Conservation (phyloP, 2,329 filamentous ascomycete genomes). For the Paecilomyces sp. region DNA sequence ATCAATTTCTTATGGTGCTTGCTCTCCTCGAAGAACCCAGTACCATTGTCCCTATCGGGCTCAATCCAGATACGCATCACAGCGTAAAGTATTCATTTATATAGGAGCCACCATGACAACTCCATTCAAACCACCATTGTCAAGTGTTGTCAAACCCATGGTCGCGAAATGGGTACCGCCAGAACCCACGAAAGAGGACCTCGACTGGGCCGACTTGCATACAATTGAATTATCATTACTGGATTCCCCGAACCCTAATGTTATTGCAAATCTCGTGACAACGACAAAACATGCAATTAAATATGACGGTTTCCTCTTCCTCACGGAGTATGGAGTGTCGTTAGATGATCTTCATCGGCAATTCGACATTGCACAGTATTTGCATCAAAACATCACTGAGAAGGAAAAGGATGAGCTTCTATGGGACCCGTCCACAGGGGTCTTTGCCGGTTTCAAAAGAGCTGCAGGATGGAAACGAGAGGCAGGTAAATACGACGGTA, state of each 20-base stretch:
- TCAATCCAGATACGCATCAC: no score
- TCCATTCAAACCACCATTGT: conserved; percentile 35
- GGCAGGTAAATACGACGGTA: conserved; percentile 40
- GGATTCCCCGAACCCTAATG: conserved; percentile 34
- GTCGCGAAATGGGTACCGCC: conserved; percentile 41
- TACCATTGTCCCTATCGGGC: no score
- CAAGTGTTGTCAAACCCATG: conserved; percentile 34
- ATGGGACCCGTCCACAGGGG: conserved; percentile 42
- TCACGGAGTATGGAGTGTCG: conserved; percentile 46
- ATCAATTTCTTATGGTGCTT: not conserved
- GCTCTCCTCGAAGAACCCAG: no score
- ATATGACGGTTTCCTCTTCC: conserved; percentile 41
- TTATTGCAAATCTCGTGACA: conserved; percentile 38
- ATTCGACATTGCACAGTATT: conserved; percentile 44
- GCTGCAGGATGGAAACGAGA: conserved; percentile 36
- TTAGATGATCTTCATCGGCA: conserved; percentile 45
- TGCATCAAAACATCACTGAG: conserved; percentile 44
- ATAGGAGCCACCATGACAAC: conserved; percentile 19
- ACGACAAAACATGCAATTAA: conserved; percentile 37
- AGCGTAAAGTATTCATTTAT: not conserved
- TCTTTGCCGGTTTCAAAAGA: conserved; percentile 46
- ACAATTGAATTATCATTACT: conserved; percentile 40
- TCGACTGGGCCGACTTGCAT: conserved; percentile 37
- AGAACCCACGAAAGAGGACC: conserved; percentile 37
- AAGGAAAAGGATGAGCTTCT: conserved; percentile 44